Conservation (phyloP, 2,329 filamentous ascomycete species). For the Fusarium xylarioides region DNA sequence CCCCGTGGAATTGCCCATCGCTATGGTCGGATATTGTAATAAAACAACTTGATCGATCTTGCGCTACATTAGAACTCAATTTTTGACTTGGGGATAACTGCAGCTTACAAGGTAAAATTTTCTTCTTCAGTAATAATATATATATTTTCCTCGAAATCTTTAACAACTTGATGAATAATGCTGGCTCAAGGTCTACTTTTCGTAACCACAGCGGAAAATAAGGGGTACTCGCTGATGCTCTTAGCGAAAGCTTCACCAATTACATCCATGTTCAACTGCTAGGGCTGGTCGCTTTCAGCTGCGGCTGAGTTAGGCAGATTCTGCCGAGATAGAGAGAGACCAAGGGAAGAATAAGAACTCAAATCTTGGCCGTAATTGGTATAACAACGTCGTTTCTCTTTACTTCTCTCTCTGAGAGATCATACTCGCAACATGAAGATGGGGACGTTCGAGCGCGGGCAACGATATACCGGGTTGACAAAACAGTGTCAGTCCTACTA, state of each 20-base stretch:
- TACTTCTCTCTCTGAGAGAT: no score
- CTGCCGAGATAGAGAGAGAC: fast-evolving
- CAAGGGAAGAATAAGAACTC: not conserved
- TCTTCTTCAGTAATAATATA: no score
- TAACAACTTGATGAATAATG: not conserved
- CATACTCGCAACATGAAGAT: not conserved
- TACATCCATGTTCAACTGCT: not conserved
- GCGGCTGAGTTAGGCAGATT: not conserved
- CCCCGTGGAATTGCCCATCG: not conserved
- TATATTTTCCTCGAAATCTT: not conserved
- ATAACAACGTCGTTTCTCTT: fast-evolving
- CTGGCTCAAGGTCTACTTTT: not conserved
- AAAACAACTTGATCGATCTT: no score
- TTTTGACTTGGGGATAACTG: no score
- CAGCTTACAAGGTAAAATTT: no score
- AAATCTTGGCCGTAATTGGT: fast-evolving
- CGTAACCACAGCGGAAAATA: not conserved
- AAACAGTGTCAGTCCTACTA: not conserved
- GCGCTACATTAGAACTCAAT: no score
- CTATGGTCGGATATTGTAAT: not conserved
- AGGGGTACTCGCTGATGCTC: not conserved
- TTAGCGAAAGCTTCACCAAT: not conserved
- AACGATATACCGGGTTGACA: not conserved
- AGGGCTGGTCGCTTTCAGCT: not conserved
- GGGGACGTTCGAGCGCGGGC: not conserved